Conservation (phyloP, 2,329 filamentous ascomycete genomes). For the Beauveria varroae region DNA sequence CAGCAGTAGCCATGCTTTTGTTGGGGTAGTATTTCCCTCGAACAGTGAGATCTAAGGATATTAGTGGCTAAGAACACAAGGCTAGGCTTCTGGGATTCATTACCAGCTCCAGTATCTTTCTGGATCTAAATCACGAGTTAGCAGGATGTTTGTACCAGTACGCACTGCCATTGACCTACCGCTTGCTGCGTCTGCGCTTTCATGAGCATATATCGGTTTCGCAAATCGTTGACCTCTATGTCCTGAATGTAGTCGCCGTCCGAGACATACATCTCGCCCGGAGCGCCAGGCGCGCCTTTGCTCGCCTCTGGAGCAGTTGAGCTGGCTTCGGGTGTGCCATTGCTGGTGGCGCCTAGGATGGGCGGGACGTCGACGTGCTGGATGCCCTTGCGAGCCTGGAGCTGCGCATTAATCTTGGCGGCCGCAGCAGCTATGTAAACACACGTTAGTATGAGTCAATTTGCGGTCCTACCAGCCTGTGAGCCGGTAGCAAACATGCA, state of each 20-base stretch:
- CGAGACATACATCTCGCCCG: conserved; percentile 85
- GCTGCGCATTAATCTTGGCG: conserved; percentile 75
- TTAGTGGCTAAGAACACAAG: not conserved
- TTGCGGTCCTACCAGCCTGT: not conserved
- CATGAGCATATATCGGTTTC: conserved; percentile 93
- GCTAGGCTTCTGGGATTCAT: conserved; percentile 38
- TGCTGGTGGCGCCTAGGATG: conserved; percentile 54
- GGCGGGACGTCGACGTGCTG: conserved; percentile 87
- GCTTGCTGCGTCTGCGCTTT: conserved; percentile 98
- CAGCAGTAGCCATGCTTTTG: conserved; percentile 91
- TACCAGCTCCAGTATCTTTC: conserved; percentile 99
- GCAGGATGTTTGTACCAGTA: not conserved
- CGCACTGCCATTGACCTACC: conserved; percentile 63
- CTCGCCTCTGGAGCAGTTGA: conserved; percentile 20
- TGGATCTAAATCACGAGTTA: conserved; percentile 66
- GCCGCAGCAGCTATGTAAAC: conserved; percentile 66
- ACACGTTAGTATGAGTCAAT: not conserved
- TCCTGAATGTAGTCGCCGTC: conserved; percentile 98
- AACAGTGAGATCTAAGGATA: conserved; percentile 88
- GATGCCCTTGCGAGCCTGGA: conserved; percentile 80
- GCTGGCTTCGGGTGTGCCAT: conserved; percentile 30
- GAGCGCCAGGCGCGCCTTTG: conserved; percentile 41
- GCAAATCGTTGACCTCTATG: conserved; percentile 96
- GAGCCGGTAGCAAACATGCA: not conserved
- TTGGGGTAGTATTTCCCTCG: conserved; percentile 95